These are phyloP conservation scores for Saccharomyces kudriavzevii DNA, from an alignment of 805 yeast genomes.

Conservation along the genomic window DNA sequence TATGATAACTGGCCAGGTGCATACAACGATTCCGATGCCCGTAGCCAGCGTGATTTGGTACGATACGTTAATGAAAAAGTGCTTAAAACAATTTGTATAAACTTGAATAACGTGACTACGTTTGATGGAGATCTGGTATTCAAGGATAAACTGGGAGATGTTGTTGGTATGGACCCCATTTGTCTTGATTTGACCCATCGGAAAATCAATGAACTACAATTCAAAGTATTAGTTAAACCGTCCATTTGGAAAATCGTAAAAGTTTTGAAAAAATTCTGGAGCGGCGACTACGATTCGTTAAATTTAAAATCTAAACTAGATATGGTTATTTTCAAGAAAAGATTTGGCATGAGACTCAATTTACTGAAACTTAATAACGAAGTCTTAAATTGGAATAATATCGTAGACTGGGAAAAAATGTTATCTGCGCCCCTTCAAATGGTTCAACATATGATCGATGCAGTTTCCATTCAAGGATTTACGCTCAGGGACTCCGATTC, in stretches of 20 bases:
- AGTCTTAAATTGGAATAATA: slow-evolving; percentile 17
- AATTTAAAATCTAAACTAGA: slow-evolving; percentile 23
- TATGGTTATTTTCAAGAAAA: slow-evolving; percentile 12
- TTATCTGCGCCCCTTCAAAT: background rate
- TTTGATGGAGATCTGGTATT: slow-evolving; percentile 13
- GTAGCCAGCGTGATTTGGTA: slow-evolving; percentile 7
- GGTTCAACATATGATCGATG: slow-evolving; percentile 11
- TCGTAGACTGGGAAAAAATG: slow-evolving; percentile 14
- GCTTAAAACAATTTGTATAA: slow-evolving; percentile 18
- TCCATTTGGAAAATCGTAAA: slow-evolving; percentile 18
- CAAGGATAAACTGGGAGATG: slow-evolving; percentile 11
- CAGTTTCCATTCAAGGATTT: slow-evolving; percentile 22
- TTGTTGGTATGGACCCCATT: slow-evolving; percentile 14
- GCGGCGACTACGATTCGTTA: slow-evolving; percentile 17
- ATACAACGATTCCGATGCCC: slow-evolving; percentile 2
- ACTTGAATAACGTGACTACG: slow-evolving; percentile 21
- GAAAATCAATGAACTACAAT: slow-evolving; percentile 12
- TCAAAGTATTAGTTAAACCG: slow-evolving; percentile 22
- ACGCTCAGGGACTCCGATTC: slow-evolving; percentile 13
- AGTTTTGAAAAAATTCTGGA: slow-evolving; percentile 24
- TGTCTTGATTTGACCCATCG: slow-evolving; percentile 21
- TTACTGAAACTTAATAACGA: slow-evolving; percentile 6
- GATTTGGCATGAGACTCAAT: background rate
- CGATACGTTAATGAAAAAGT: slow-evolving; percentile 14
- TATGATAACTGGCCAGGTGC: slow-evolving; percentile 13